These are phyloP conservation scores for Nepenthes alata DNA, from an alignment of 179 eudicot species.

Conservation along the genomic window DNA sequence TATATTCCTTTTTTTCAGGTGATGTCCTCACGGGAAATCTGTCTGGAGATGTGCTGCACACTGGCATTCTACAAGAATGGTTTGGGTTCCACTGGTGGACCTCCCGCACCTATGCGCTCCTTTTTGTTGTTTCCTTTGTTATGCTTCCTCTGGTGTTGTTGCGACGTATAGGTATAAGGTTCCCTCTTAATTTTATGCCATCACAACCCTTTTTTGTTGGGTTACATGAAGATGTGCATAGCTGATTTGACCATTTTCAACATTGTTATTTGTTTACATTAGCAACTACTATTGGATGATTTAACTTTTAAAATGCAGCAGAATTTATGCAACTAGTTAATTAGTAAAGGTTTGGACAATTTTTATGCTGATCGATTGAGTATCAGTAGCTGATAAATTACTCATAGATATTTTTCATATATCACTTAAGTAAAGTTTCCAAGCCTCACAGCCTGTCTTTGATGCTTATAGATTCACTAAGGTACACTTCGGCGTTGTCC, in stretches of 20 bases:
- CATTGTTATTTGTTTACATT: not conserved
- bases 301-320: too few relatives aligned
- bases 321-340: too few relatives aligned
- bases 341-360: too few relatives aligned
- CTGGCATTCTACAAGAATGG: slow-evolving; percentile 82
- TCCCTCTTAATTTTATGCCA: too few relatives aligned
- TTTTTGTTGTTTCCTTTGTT: slow-evolving; percentile 33
- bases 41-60: slow-evolving; percentile 51
- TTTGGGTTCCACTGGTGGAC: slow-evolving; percentile 93
- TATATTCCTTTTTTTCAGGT: slow-evolving; percentile 25
- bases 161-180: slow-evolving; percentile 57
- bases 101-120: slow-evolving; percentile 51
- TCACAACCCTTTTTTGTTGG: too few relatives aligned
- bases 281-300: too few relatives aligned
- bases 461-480: slow-evolving; percentile 29
- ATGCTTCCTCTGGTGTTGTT: slow-evolving; percentile 63
- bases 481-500: slow-evolving; percentile 28
- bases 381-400: too few relatives aligned
- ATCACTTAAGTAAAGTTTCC: too few relatives aligned
- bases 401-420: too few relatives aligned
- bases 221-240: too few relatives aligned
- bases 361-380: too few relatives aligned
- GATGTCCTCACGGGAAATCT: slow-evolving; percentile 76
- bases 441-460: not conserved
- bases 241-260: too few relatives aligned